Conservation (phyloP, 2,329 filamentous ascomycete species). For the Neofusicoccum sp. region DNA sequence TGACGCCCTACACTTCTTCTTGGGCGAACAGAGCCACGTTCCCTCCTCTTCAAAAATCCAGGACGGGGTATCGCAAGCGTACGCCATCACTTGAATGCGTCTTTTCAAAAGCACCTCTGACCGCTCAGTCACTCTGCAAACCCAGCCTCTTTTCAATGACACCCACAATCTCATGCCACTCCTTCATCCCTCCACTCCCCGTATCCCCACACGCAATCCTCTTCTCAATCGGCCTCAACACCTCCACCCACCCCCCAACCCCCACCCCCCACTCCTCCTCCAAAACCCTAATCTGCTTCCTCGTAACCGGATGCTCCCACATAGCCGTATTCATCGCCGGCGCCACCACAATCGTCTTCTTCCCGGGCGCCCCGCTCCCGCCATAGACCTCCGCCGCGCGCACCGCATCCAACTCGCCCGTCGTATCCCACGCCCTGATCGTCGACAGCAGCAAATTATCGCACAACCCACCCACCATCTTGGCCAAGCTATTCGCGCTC, state of each 20-base stretch:
- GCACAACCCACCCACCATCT: conserved; percentile 73
- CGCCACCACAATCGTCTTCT: conserved; percentile 71
- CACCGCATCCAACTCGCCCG: conserved; percentile 54
- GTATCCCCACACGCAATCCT: conserved; percentile 80
- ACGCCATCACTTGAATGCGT: no score
- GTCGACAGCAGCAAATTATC: conserved; percentile 74
- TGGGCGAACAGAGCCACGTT: not conserved
- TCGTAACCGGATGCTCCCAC: conserved; percentile 83
- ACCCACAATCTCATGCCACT: conserved; percentile 72
- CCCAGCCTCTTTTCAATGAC: conserved; percentile 57
- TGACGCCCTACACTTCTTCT: no score
- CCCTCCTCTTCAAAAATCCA: not conserved
- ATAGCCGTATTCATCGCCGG: conserved; percentile 88
- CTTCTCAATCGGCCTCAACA: conserved; percentile 73
- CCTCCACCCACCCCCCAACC: conserved; percentile 59
- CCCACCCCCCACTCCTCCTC: conserved; percentile 70
- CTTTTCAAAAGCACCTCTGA: no score
- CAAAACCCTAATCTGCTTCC: conserved; percentile 66
- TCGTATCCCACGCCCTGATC: conserved; percentile 83
- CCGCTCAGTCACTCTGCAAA: not conserved
- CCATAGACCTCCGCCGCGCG: not conserved
- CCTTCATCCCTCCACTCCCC: conserved; percentile 78
- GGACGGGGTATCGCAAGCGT: no score
- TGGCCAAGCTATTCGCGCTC: conserved; percentile 81
- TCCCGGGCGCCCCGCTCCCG: conserved; percentile 29